phyloP scores from a whole-genome alignment of 768 basidiomycete genomes.

The Auricularia sp. region DNA sequence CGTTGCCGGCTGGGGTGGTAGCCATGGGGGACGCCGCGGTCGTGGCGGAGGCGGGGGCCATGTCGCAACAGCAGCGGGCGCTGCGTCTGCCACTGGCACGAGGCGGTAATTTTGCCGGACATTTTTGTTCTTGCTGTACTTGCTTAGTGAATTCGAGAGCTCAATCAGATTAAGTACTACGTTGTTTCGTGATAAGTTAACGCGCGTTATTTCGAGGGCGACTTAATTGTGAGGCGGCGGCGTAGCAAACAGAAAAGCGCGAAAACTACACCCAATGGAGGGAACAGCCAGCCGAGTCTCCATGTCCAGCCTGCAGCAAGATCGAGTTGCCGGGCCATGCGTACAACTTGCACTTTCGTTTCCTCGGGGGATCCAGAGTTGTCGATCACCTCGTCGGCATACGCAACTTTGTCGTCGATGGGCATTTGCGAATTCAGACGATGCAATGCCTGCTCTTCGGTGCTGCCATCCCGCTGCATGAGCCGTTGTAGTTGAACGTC shows the following conservation, averaged over 20 bases:
- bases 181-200: background rate
- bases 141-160: background rate
- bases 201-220: background rate
- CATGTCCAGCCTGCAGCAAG: slow-evolving; percentile 30
- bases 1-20: slow-evolving; percentile 69
- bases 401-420: slow-evolving; percentile 67
- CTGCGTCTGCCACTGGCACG: background rate
- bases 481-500: slow-evolving; percentile 79
- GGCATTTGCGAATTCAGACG: slow-evolving; percentile 76
- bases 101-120: background rate
- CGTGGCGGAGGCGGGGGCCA: slow-evolving; percentile 23
- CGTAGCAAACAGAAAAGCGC: slow-evolving; percentile 4
- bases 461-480: slow-evolving; percentile 61
- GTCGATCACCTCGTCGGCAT: slow-evolving; percentile 80
- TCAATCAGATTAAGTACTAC: background rate
- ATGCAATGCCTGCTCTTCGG: slow-evolving; percentile 55
- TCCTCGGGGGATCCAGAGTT: slow-evolving; percentile 73
- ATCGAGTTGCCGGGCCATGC: slow-evolving; percentile 31
- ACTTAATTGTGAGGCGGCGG: background rate
- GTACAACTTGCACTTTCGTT: slow-evolving; percentile 45
- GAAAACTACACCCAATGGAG: slow-evolving; percentile 27
- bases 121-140: background rate
- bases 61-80: background rate
- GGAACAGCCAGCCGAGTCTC: slow-evolving; percentile 38
- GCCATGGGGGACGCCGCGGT: slow-evolving; percentile 33